Evolutionary conservation across 345 rosid genomes (phyloP).

Genomic region (sweet orange (Citrus sinensis)): DVS_A1.0 CM039164.1:22915001-22915500

Average conservation of each 20-base stretch:
- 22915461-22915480: background rate
- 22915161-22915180: background rate
- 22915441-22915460: background rate
- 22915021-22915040: slow-evolving; percentile 14
- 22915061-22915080: slow-evolving; percentile 22
- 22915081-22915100: slow-evolving; percentile 11
- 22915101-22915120: slow-evolving; percentile 11
- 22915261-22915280: slow-evolving; percentile 43
- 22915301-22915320: slow-evolving; percentile 28
- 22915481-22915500: background rate
- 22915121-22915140: background rate
- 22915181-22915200: slow-evolving; percentile 31
- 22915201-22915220: slow-evolving; percentile 16
- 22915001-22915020: slow-evolving; percentile 24
- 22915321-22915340: slow-evolving; percentile 30
- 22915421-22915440: background rate
- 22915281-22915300: slow-evolving; percentile 21
- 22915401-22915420: background rate
- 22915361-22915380: slow-evolving; percentile 28
- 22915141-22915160: background rate
- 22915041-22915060: slow-evolving; percentile 29
- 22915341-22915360: slow-evolving; percentile 25
- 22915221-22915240: slow-evolving; percentile 36
- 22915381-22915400: background rate
- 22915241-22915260: slow-evolving; percentile 37